Conservation (phyloP, 148 eudicot genomes). For the Camellia sinensis region DNA sequence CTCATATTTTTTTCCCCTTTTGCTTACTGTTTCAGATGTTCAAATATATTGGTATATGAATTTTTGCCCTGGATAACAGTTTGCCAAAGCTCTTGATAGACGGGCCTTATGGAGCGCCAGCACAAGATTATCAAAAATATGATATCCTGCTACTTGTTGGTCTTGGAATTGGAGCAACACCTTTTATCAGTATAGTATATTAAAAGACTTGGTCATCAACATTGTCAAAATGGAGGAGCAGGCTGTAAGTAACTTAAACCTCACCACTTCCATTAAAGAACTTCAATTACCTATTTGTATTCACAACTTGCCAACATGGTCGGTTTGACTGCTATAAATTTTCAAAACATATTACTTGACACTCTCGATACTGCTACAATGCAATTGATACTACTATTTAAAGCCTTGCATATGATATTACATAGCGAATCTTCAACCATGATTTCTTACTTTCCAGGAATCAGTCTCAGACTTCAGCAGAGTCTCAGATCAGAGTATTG, state of each 20-base stretch:
- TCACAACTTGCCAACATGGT: no score
- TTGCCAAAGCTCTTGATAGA: conserved; percentile 85
- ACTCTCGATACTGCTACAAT: no score
- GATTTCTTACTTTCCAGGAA: conserved; percentile 30
- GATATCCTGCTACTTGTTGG: conserved; percentile 92
- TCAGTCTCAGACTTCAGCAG: conserved; percentile 36
- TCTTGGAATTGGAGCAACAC: conserved; percentile 95
- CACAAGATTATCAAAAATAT: conserved; percentile 87
- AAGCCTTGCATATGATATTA: no score
- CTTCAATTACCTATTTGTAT: no score
- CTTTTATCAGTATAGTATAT: conserved; percentile 93
- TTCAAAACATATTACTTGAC: no score
- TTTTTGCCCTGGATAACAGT: conserved; percentile 35
- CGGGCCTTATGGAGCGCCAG: conserved; percentile 98
- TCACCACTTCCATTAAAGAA: neutral
- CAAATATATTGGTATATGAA: conserved; percentile 4
- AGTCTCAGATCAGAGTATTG: conserved; percentile 35
- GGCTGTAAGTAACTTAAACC: conserved; percentile 47
- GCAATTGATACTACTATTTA: no score
- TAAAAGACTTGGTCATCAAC: conserved; percentile 87
- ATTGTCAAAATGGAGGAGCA: conserved; percentile 79
- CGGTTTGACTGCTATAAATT: no score
- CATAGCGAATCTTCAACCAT: no score
- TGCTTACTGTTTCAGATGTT: neutral
- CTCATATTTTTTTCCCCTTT: neutral